These are phyloP conservation scores for Hyphopichia burtonii DNA, from an alignment of 1,139 yeast species.

Conservation along the genomic window DNA sequence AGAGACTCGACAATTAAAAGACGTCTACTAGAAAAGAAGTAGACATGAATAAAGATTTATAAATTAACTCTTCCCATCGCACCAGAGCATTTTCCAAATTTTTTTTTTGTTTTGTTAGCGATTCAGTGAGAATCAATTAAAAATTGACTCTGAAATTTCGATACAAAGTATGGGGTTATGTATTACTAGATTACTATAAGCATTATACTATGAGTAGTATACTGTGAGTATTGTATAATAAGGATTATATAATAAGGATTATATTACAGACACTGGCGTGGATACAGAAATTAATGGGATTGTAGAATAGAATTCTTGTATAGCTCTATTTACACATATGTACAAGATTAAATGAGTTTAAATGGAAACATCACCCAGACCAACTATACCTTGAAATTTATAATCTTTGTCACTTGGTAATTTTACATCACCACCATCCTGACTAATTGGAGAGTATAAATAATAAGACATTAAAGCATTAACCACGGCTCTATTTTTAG, in stretches of 20 bases:
- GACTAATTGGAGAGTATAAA: slow-evolving; percentile 74
- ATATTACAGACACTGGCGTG: too few relatives aligned
- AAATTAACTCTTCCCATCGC: neutral
- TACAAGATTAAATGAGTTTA: slow-evolving; percentile 13
- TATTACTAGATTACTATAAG: neutral
- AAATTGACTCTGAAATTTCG: neutral
- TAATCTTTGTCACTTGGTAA: slow-evolving; percentile 60
- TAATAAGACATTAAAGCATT: slow-evolving; percentile 91
- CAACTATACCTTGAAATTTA: slow-evolving; percentile 49
- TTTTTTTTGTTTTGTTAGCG: neutral
- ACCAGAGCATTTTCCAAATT: neutral
- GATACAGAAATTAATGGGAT: too few relatives aligned
- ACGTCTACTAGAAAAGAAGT: neutral
- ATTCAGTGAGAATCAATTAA: neutral
- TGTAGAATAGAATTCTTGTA: neutral
- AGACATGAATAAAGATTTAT: neutral
- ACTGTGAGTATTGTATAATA: too few relatives aligned
- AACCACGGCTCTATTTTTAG: slow-evolving; percentile 88
- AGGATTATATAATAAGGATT: too few relatives aligned
- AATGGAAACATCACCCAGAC: slow-evolving; percentile 55
- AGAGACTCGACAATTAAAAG: neutral
- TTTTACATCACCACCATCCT: slow-evolving; percentile 37
- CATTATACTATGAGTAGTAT: neutral
- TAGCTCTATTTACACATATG: slow-evolving; percentile 3
- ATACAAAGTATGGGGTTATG: neutral